phyloP scores from a whole-genome alignment of 441 rosid genomes.

The Breynia disticha region DNA sequence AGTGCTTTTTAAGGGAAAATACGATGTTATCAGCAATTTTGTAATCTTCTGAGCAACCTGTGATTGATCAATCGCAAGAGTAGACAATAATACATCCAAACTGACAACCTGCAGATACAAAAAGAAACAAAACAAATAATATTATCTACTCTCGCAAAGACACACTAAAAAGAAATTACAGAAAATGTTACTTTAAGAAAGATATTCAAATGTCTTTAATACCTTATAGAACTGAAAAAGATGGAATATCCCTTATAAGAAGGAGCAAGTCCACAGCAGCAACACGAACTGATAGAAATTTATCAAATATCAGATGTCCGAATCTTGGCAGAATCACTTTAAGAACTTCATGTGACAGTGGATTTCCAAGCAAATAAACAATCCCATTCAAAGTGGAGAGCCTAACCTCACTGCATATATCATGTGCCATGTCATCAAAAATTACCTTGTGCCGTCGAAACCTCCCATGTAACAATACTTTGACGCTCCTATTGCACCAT shows the following conservation, averaged over 20 bases:
- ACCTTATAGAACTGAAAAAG: constrained; percentile 91
- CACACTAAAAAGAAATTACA: constrained; percentile 2
- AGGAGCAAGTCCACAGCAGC: constrained; percentile 81
- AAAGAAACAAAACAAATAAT: constrained; percentile 13
- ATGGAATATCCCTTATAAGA: constrained; percentile 48
- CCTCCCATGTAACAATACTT: constrained; percentile 96
- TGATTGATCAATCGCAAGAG: constrained; percentile 64
- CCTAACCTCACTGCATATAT: constrained; percentile 72
- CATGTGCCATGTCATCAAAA: constrained; percentile 67
- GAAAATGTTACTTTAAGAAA: neutral
- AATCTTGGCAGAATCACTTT: constrained; percentile 82
- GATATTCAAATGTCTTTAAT: constrained; percentile 13
- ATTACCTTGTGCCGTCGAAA: constrained; percentile 86
- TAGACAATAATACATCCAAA: constrained; percentile 52
- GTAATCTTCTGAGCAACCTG: constrained; percentile 72
- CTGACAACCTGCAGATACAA: constrained; percentile 54
- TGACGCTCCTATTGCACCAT: constrained; percentile 94
- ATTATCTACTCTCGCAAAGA: too few species aligned
- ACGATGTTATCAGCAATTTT: constrained; percentile 71
- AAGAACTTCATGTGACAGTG: constrained; percentile 81
- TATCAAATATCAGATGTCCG: constrained; percentile 64
- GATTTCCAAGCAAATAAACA: constrained; percentile 78
- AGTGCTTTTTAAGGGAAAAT: constrained; percentile 65
- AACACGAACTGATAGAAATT: constrained; percentile 45
- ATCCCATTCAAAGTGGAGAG: constrained; percentile 80